Conservation (phyloP, 768 basidiomycete genomes). For the Rhizopogon vinicolor region DNA sequence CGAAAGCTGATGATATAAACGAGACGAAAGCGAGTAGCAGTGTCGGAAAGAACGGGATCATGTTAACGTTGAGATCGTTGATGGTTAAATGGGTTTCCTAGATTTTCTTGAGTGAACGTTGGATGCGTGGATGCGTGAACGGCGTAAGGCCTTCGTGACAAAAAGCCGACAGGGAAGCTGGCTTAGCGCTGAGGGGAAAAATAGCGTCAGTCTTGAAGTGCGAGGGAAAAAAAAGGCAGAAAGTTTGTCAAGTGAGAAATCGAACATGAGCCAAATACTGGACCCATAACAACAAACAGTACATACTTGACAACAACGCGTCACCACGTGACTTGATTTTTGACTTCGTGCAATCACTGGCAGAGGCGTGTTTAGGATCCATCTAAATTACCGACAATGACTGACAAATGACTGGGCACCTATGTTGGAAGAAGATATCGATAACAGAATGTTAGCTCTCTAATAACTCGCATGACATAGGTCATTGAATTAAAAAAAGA, state of each 20-base stretch:
- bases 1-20: constrained; percentile 67
- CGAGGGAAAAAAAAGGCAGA: constrained; percentile 8
- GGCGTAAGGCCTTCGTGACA: constrained; percentile 35
- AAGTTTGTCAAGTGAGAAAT: background rate
- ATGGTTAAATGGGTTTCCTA: background rate
- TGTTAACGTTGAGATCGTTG: constrained; percentile 27
- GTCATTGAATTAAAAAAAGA: too few relatives aligned
- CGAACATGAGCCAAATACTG: constrained; percentile 15
- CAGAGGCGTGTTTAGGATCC: too few relatives aligned
- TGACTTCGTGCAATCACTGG: background rate
- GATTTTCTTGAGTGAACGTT: constrained; percentile 16
- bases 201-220: constrained; percentile 16
- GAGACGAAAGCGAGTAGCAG: constrained; percentile 67
- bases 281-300: constrained; percentile 21
- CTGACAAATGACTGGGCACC: too few relatives aligned
- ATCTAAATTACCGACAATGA: too few relatives aligned
- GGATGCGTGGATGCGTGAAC: constrained; percentile 24
- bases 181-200: constrained; percentile 17
- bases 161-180: constrained; percentile 27
- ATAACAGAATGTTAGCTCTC: too few relatives aligned
- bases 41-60: constrained; percentile 66
- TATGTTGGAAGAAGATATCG: too few relatives aligned
- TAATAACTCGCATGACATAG: too few relatives aligned
- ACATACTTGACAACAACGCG: constrained; percentile 9
- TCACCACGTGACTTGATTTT: constrained; percentile 17